Base-by-base conservation (phyloP, 139 green algal species). In the Diplosphaera chodatii region DNA sequence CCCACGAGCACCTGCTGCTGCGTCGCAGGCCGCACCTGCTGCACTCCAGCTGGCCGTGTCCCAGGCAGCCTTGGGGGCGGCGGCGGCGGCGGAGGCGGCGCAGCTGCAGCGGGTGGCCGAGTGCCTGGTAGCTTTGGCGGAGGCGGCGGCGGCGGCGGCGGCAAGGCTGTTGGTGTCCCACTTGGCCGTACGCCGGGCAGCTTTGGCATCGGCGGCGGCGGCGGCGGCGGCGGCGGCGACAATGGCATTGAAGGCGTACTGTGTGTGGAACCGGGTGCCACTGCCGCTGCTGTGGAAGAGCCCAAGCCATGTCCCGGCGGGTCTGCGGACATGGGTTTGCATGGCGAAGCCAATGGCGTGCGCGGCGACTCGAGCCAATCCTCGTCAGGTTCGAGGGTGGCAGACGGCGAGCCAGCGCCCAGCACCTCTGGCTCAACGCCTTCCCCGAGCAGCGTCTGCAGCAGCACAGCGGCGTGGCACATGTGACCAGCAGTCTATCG, bases 371-470 rank as follows among this genome's bases (percentile, higher is more conserved):
- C 48, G 16, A 25, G 18, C 10, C 8, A 10, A 59, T 59, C 48
- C 18, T 59, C 48, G 13, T 59, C 48, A 3, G 16, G 48, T 18
- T 59, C 48, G 13, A 59, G 48, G 16, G 3, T 25, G 18, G 13
- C 55, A 6, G 3, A 13, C 6, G 31, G 20, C n/a, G 62, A 18
- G 32, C 31, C 32, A 29, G 25, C 28, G 25, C 32, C 48, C 27
- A 28, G 15, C 3, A 15, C 10, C 10, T 10, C 30, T 22, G 33
- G 23, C 33, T 32, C 21, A 28, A 66, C 55, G 22, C 29, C 23
- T 32, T 78, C 73, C 3, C 73, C 66, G 22, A 78, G 67, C 73
- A 78, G 59, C 29, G 67, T 69, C 66, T 69, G 67, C 34, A 72
- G 21, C 37, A 48, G n/a, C n/a, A n/a, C n/a, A n/a, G n/a, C n/a